Evolutionary conservation across 441 rosid genomes (phyloP), one percentile per base, ranked within the genome.

Genomic region (Bruguiera hainesii): DNA sequence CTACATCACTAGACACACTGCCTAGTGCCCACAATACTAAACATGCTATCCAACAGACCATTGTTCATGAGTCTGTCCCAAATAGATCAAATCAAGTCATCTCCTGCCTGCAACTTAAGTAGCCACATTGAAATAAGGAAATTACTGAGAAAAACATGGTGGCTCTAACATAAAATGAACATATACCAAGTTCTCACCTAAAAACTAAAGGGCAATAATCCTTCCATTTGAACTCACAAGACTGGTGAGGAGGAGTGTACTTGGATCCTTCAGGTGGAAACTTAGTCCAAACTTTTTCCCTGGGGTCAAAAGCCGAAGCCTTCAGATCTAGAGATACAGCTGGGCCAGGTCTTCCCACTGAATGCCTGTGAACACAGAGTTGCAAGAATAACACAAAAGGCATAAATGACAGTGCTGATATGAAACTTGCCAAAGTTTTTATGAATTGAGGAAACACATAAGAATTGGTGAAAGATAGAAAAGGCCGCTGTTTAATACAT

Each of bases 201-300:
- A 96, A 96, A 65, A 92, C 98, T 66, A 96, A 84, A 21, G 99
- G 99, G 63, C 99, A 96, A 78, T 96, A 96, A 65, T 96, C 99
- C 76, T 96, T 93, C 99, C 99, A 96, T 79, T 70, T 89, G 72
- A 96, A 96, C 61, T 96, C 99, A 58, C 76, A 80, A n/a, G 98
- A 93, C 74, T 84, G 96, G 80, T 95, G 99, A 28, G 98, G 98
- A 25, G 98, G 98, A 68, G 99, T 95, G 72, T 90, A 80, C 67
- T 95, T 95, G 39, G 97, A 89, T 65, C 99, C 98, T 75, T 86
- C 97, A 0, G 98, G 73, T 19, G 98, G 99, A 75, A 96, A 96
- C 63, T 82, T 90, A 15, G 99, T 96, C 99, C 99, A 96, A 39
- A 96, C 85, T 75, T 96, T 96, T 64, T 96, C 98, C 75, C 72